phyloP scores from a whole-genome alignment of 306 rosid genomes.

The Medicago ruthenica region DNA sequence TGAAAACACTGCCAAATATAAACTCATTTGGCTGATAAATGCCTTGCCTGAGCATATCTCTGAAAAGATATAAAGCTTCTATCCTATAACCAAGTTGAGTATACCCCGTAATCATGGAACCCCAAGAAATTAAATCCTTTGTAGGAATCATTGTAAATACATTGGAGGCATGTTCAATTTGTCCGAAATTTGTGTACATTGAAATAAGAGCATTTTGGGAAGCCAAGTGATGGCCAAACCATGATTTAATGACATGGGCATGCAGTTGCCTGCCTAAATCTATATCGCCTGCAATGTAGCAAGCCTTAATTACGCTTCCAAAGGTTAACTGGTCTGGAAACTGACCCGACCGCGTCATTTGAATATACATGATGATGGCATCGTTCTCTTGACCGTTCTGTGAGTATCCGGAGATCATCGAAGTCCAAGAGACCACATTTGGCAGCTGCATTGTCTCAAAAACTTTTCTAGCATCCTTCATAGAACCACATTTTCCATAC shows the following conservation, averaged over 20 bases:
- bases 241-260: slow-evolving; percentile 66
- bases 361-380: slow-evolving; percentile 61
- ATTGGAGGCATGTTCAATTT: slow-evolving; percentile 55
- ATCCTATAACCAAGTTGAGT: slow-evolving; percentile 67
- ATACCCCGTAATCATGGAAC: slow-evolving; percentile 77
- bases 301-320: slow-evolving; percentile 73
- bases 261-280: slow-evolving; percentile 69
- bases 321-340: slow-evolving; percentile 73
- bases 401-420: slow-evolving; percentile 70
- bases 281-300: slow-evolving; percentile 55
- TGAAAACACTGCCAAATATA: slow-evolving; percentile 69
- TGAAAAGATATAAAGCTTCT: slow-evolving; percentile 68
- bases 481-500: slow-evolving; percentile 84
- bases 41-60: slow-evolving; percentile 65
- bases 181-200: slow-evolving; percentile 69
- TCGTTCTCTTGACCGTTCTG: slow-evolving; percentile 58
- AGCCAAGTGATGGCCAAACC: slow-evolving; percentile 53
- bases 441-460: slow-evolving; percentile 69
- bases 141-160: slow-evolving; percentile 56
- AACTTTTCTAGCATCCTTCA: slow-evolving; percentile 64
- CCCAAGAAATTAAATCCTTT: slow-evolving; percentile 82
- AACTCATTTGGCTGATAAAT: slow-evolving; percentile 69
- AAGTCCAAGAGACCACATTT: slow-evolving; percentile 84
- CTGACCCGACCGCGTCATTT: slow-evolving; percentile 64
- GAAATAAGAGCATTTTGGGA: slow-evolving; percentile 83